phyloP scores from a whole-genome alignment of 164 flowering plant genomes.

The Vitis riparia region DNA sequence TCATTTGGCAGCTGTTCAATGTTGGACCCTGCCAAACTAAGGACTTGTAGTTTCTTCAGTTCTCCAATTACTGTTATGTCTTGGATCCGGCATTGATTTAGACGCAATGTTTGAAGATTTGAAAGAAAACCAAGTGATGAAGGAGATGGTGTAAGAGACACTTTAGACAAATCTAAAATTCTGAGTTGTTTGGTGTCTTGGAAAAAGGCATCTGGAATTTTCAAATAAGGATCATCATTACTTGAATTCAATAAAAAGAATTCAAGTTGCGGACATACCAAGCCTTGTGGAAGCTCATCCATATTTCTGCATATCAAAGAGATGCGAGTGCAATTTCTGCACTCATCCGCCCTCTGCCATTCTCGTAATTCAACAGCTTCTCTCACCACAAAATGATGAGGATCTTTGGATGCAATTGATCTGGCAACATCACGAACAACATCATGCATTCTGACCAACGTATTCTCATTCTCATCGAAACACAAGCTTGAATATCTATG shows the following conservation, averaged over 20 bases:
- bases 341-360: not conserved
- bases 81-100: not conserved
- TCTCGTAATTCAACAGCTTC: not conserved
- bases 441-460: not conserved
- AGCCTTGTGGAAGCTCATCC: not conserved
- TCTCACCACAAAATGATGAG: not conserved
- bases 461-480: too few relatives aligned
- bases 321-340: not conserved
- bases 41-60: not conserved
- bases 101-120: not conserved
- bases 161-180: not conserved
- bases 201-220: not conserved
- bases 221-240: too few relatives aligned
- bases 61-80: not conserved
- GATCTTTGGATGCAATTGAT: not conserved
- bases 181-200: not conserved
- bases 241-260: not conserved
- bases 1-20: not conserved
- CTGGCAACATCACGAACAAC: too few relatives aligned
- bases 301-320: not conserved
- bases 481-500: too few relatives aligned
- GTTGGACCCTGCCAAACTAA: not conserved
- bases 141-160: not conserved
- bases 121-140: not conserved
- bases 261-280: not conserved